Evolutionary conservation across 2,329 filamentous ascomycete species (phyloP).

Genomic region (Pestalotiopsis sp.): DNA sequence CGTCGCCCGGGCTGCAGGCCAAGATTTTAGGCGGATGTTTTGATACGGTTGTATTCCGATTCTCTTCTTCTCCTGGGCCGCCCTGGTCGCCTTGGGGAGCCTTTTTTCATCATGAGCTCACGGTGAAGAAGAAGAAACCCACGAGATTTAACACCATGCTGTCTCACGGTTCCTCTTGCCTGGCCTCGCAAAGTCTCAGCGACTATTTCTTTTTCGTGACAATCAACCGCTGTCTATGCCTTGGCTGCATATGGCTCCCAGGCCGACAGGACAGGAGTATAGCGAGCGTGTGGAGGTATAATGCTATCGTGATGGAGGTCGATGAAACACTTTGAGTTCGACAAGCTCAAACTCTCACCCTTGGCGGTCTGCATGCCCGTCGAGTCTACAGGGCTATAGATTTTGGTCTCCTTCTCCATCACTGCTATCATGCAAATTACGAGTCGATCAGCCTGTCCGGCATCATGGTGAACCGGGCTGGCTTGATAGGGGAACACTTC

Average conservation of each 20-base stretch:
- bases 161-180: not conserved
- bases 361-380: not conserved
- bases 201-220: not conserved
- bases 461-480: not conserved
- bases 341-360: not conserved
- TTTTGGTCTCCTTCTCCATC: not conserved
- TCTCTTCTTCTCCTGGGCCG: not conserved
- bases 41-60: not conserved
- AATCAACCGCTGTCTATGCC: not conserved
- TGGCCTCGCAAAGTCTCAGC: not conserved
- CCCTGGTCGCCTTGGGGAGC: not conserved
- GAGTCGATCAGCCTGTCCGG: not conserved
- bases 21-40: constrained; percentile 6
- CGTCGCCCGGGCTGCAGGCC: not conserved
- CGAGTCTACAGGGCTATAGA: not conserved
- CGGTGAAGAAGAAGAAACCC: not conserved
- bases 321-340: not conserved
- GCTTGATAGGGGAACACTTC: constrained; percentile 9
- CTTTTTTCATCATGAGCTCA: not conserved
- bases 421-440: not conserved
- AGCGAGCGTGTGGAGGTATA: not conserved
- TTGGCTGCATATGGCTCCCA: not conserved
- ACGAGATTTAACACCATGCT: not conserved
- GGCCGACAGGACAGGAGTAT: not conserved
- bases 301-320: not conserved